These are phyloP conservation scores for Erodium texanum DNA, from an alignment of 441 rosid genomes.

Conservation along the genomic window DNA sequence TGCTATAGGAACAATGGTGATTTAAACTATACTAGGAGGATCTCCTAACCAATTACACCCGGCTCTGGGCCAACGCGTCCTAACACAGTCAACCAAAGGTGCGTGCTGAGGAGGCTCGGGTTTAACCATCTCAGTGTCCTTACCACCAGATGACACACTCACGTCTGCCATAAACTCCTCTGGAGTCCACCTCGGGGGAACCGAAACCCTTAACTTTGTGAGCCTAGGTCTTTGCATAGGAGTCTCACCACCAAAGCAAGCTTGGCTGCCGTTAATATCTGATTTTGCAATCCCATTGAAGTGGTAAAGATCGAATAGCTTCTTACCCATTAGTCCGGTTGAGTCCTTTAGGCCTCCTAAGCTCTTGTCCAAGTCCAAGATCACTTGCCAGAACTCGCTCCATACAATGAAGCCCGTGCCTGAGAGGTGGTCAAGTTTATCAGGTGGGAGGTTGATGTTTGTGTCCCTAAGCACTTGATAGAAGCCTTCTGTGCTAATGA, in stretches of 20 bases:
- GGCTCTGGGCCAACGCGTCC: conserved; percentile 42
- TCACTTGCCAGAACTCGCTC: conserved; percentile 94
- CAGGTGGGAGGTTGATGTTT: conserved; percentile 48
- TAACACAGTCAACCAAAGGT: not conserved
- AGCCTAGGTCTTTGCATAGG: conserved; percentile 89
- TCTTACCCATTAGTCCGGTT: conserved; percentile 87
- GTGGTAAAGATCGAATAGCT: conserved; percentile 86
- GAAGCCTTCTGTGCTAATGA: conserved; percentile 85
- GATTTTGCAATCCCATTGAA: conserved; percentile 96
- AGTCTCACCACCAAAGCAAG: conserved; percentile 35
- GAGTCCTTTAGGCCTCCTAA: conserved; percentile 85
- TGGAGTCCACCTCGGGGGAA: conserved; percentile 95
- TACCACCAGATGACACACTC: conserved; percentile 26
- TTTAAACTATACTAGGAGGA: conserved; percentile 90
- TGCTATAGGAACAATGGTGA: conserved; percentile 8
- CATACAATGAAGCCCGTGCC: conserved; percentile 79
- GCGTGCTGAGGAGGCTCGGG: conserved; percentile 17
- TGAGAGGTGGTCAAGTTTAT: conserved; percentile 62
- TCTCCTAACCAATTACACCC: conserved; percentile 83
- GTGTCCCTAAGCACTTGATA: conserved; percentile 69
- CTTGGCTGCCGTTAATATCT: conserved; percentile 63
- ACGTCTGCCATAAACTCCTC: conserved; percentile 68
- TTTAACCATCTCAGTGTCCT: conserved; percentile 24
- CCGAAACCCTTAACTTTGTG: conserved; percentile 75
- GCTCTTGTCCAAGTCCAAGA: conserved; percentile 65